phyloP scores from a whole-genome alignment of 2,329 filamentous ascomycete species.

The Claviceps africana region DNA sequence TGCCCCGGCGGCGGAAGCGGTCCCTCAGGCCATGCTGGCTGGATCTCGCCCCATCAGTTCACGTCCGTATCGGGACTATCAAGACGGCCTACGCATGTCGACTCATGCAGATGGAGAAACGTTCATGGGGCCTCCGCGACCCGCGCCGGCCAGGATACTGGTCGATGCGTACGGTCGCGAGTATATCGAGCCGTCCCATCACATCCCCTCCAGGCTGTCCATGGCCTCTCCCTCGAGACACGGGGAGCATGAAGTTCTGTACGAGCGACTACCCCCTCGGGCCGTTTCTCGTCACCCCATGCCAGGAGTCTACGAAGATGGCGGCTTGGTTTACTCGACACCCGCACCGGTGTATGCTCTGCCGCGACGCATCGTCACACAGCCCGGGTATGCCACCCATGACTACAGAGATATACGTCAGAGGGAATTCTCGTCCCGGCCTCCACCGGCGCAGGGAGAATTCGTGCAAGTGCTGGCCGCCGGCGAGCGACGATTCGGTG shows the following conservation, averaged over 20 bases:
- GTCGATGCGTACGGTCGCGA: slow-evolving; percentile 74
- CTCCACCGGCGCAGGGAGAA: slow-evolving; percentile 27
- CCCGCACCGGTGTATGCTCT: slow-evolving; percentile 34
- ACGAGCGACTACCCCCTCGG: slow-evolving; percentile 48
- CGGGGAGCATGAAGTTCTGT: slow-evolving; percentile 43
- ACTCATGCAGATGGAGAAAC: slow-evolving; percentile 35
- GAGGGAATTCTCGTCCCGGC: slow-evolving; percentile 43
- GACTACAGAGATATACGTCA: slow-evolving; percentile 40
- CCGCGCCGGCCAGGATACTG: slow-evolving; percentile 52
- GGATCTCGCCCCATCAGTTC: slow-evolving; percentile 26
- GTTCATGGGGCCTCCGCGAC: slow-evolving; percentile 35
- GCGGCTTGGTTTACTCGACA: slow-evolving; percentile 34
- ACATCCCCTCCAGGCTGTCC: slow-evolving; percentile 34
- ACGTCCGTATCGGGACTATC: slow-evolving; percentile 30
- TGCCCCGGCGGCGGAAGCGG: slow-evolving; percentile 24
- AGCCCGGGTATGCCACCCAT: slow-evolving; percentile 43
- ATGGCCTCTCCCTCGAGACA: slow-evolving; percentile 31
- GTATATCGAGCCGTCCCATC: slow-evolving; percentile 45
- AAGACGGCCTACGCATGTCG: slow-evolving; percentile 30
- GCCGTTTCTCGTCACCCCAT: slow-evolving; percentile 36
- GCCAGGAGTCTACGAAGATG: slow-evolving; percentile 34
- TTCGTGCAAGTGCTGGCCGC: slow-evolving; percentile 33
- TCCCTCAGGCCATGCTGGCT: slow-evolving; percentile 28
- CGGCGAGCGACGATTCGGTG: slow-evolving; percentile 26
- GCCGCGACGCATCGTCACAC: slow-evolving; percentile 46